These are phyloP conservation scores for Spatholobus suberectus DNA, from an alignment of 306 rosid genomes.

Conservation along the genomic window DNA sequence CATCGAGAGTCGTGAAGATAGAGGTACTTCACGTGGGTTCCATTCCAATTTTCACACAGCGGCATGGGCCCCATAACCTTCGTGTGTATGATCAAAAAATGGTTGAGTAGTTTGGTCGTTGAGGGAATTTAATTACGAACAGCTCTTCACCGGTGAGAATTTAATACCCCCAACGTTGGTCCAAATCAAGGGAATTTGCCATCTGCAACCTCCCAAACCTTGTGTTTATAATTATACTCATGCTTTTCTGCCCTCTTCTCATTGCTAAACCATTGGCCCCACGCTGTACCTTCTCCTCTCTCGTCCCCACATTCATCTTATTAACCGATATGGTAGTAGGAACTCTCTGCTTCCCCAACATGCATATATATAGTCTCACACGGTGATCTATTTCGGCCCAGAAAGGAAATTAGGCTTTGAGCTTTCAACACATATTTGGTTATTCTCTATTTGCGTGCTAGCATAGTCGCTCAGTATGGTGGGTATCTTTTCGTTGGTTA, in stretches of 20 bases:
- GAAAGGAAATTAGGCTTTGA: constrained; percentile 13
- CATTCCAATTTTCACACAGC: not conserved
- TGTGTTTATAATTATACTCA: constrained; percentile 4
- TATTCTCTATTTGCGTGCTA: not conserved
- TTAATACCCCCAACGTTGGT: constrained; percentile 35
- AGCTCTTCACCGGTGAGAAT: constrained; percentile 52
- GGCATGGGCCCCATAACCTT: not conserved
- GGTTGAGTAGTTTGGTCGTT: constrained; percentile 39
- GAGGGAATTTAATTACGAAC: constrained; percentile 50
- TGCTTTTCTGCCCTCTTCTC: constrained; percentile 38
- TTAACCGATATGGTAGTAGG: not conserved
- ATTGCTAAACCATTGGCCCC: not conserved
- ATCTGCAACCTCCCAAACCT: constrained; percentile 37
- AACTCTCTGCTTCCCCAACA: not conserved
- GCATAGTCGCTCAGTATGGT: constrained; percentile 9
- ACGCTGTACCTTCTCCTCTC: constrained; percentile 7
- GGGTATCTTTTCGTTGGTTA: constrained; percentile 62
- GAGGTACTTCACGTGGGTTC: constrained; percentile 7
- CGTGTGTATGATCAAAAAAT: not conserved
- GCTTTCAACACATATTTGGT: not conserved
- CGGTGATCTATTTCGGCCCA: not conserved
- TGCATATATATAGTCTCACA: not conserved
- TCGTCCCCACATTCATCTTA: constrained; percentile 4
- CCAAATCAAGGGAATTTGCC: constrained; percentile 15
- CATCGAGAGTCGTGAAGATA: not conserved